Percentiles rank a stretch among this genome's conserved stretches.
Evolutionary conservation across 306 rosid genomes (phyloP).

Genomic region (Datisca glomerata): DNA sequence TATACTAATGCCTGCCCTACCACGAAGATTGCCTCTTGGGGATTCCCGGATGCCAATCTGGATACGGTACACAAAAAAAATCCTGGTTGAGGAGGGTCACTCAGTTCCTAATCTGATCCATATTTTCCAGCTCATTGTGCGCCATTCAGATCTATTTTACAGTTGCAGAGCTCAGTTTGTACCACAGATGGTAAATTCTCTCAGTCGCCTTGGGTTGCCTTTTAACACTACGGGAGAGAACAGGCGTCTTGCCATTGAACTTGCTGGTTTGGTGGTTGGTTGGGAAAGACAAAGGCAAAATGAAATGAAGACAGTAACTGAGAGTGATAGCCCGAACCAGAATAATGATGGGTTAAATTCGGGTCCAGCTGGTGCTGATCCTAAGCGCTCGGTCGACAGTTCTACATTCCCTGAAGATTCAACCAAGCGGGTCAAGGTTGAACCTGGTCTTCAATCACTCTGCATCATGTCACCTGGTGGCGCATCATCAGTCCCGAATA

Average conservation of each 20-base stretch:
- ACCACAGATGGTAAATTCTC: constrained; percentile 99
- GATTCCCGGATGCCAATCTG: constrained; percentile 98
- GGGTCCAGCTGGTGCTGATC: constrained; percentile 43
- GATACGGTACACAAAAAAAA: constrained; percentile 92
- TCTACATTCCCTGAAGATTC: constrained; percentile 79
- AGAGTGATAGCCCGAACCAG: constrained; percentile 56
- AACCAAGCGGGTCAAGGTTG: constrained; percentile 87
- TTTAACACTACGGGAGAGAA: constrained; percentile 87
- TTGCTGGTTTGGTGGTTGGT: constrained; percentile 98
- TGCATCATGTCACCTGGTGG: constrained; percentile 98
- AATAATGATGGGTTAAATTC: constrained; percentile 57
- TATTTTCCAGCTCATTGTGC: constrained; percentile 95
- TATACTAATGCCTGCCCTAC: constrained; percentile 98
- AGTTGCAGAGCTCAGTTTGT: constrained; percentile 99
- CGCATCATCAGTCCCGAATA: constrained; percentile 79
- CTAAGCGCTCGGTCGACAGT: constrained; percentile 76
- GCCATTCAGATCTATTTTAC: constrained; percentile 97
- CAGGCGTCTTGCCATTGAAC: constrained; percentile 97
- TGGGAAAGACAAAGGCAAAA: constrained; percentile 97
- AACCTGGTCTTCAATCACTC: constrained; percentile 85
- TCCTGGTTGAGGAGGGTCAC: constrained; percentile 97
- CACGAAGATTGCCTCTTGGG: constrained; percentile 91
- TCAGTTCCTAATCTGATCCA: constrained; percentile 96
- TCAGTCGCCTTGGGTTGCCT: constrained; percentile 96
- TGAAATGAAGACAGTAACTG: constrained; percentile 75